phyloP scores from a whole-genome alignment of 345 rosid species.

The Conringia planisiliqua region DNA sequence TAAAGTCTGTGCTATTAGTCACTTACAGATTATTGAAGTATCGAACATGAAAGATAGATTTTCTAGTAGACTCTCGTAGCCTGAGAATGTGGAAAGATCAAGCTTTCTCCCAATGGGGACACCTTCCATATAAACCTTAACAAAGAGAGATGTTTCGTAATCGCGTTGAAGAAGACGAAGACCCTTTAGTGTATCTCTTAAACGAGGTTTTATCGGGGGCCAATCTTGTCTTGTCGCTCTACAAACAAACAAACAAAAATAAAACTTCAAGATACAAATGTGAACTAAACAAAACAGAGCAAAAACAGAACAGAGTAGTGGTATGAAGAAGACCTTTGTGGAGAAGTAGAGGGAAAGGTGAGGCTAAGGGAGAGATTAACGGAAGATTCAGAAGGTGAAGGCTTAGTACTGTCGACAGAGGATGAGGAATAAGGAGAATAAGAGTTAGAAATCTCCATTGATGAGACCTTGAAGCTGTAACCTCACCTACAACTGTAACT shows the following conservation, averaged over 20 bases:
- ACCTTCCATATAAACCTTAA: conserved; percentile 72
- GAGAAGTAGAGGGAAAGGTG: conserved; percentile 28
- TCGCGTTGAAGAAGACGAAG: conserved; percentile 15
- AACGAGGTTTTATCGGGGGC: conserved; percentile 30
- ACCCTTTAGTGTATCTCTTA: conserved; percentile 28
- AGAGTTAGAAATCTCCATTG: conserved; percentile 28
- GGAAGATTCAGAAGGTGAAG: conserved; percentile 22
- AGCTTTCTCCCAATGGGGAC: conserved; percentile 64
- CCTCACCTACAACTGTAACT: conserved; percentile 14
- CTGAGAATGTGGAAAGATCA: conserved; percentile 46
- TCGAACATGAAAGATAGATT: conserved; percentile 40
- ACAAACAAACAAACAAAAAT: neutral
- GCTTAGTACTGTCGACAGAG: conserved; percentile 31
- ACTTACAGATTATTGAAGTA: conserved; percentile 42
- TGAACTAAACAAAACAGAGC: neutral
- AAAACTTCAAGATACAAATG: neutral
- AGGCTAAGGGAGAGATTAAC: conserved; percentile 37
- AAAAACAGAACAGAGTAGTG: conserved; percentile 17
- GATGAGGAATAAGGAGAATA: conserved; percentile 32
- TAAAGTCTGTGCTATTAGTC: neutral
- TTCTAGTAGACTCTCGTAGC: conserved; percentile 35
- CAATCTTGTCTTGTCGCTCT: conserved; percentile 29
- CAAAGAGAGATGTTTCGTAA: conserved; percentile 33
- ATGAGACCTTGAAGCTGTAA: conserved; percentile 18
- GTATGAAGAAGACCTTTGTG: conserved; percentile 29